Conservation (phyloP, 2,329 filamentous ascomycete species). For the Monilinia polystroma region DNA sequence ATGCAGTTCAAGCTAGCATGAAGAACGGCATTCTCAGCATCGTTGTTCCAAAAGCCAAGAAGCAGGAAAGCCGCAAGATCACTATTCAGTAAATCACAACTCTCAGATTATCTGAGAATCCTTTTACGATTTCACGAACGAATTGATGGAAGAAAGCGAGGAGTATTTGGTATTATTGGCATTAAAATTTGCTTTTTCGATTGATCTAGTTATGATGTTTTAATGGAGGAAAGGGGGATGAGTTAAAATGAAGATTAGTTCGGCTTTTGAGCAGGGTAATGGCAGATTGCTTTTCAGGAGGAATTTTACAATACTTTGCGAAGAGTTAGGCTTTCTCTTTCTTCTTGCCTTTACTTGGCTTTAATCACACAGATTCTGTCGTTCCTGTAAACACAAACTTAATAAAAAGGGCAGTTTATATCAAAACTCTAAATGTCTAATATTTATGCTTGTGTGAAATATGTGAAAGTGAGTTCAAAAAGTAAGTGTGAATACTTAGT, state of each 20-base stretch:
- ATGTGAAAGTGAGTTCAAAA: background rate
- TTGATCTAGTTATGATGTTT: constrained; percentile 1
- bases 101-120: background rate
- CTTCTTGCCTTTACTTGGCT: background rate
- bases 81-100: constrained; percentile 42
- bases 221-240: background rate
- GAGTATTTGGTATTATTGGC: background rate
- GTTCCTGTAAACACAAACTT: background rate
- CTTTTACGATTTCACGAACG: constrained; percentile 7
- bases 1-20: constrained; percentile 59
- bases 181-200: background rate
- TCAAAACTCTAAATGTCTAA: background rate
- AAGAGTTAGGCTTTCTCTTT: background rate
- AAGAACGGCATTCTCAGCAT: constrained; percentile 66
- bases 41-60: constrained; percentile 64
- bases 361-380: background rate
- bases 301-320: background rate
- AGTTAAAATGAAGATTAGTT: background rate
- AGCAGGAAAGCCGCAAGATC: constrained; percentile 57
- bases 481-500: background rate
- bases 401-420: background rate
- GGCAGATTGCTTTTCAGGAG: background rate
- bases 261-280: background rate
- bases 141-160: constrained; percentile 13
- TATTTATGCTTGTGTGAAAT: background rate